phyloP scores from a whole-genome alignment of 345 rosid genomes.

The Citrus trifoliata region DNA sequence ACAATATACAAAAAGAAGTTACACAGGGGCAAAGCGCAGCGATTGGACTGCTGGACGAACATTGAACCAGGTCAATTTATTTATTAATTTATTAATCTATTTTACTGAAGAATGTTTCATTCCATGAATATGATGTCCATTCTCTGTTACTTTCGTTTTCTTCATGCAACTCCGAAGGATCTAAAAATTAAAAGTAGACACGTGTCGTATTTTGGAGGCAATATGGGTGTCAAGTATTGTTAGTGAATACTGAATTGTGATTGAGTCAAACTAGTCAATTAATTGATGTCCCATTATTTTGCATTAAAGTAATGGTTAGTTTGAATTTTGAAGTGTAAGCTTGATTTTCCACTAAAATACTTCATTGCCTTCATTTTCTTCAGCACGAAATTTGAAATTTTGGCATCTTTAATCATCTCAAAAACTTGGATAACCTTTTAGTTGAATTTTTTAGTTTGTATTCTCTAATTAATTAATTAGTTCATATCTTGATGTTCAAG shows the following conservation, averaged over 20 bases:
- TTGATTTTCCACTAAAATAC: conserved; percentile 20
- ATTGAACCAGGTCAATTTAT: too few relatives aligned
- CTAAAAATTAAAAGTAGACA: background rate
- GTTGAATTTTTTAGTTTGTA: background rate
- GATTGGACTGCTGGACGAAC: too few relatives aligned
- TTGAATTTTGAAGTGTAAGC: conserved; percentile 21
- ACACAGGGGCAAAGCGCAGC: too few relatives aligned
- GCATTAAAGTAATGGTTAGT: background rate
- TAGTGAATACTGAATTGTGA: background rate
- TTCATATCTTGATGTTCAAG: background rate
- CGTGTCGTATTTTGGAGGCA: background rate
- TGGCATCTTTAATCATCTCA: background rate
- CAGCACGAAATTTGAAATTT: conserved; percentile 11
- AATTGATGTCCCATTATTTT: too few relatives aligned
- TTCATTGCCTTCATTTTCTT: conserved; percentile 9
- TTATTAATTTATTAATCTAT: too few relatives aligned
- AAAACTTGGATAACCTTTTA: background rate
- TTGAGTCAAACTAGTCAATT: background rate
- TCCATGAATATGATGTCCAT: background rate
- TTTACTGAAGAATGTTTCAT: background rate
- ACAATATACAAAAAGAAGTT: too few relatives aligned
- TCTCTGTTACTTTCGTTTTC: background rate
- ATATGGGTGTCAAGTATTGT: background rate
- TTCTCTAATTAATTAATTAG: background rate
- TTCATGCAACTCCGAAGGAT: background rate